Base-by-base conservation (phyloP, 2,329 filamentous ascomycete species). In the Aspergillus sergii region DNA sequence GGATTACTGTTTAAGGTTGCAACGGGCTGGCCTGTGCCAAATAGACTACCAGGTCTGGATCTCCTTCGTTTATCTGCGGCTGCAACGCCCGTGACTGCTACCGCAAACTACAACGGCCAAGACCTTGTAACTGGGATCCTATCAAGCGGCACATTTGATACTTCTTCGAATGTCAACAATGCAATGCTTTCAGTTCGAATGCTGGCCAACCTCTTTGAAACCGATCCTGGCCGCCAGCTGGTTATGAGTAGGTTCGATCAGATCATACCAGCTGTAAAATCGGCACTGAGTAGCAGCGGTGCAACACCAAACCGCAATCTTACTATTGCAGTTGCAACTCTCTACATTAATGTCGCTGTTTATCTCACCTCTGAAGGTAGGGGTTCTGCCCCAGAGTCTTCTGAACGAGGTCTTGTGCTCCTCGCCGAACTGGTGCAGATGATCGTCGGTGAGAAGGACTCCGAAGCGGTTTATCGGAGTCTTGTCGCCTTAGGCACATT, bases 401-500 rank as follows among this genome's bases (percentile, higher is more conserved):
- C 82, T 57, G 75, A 84, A 77, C 75, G 78, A 66, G 80, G 80
- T 45, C 72, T 87, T 69, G 81, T 83, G 11, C 79, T 93, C 5
- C 74, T 92, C 2, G 83, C 87, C 34, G 83, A 90, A 6, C 77
- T 94, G 0, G 85, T 85, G 1, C 82, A 84, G 61, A 84, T 94
- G 1, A 78, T 96, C 1, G 79, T 82, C 7, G 84, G 83, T 4
- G 89, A 92, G 66, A 87, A 83, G 2, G 94, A 98, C 70, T 87
- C 89, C 0, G 95, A 98, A 75, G 91, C 92, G 0, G 80, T 95
- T 4, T 98, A 94, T 75, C 88, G 95, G 26, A 88, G 88, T 0
- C 83, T 98, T 7, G 91, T 96, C 8, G 92, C 92, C 0, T 79
- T 94, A 0, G 96, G 95, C 0, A 99, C 94, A 1, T 75, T 96